Base-by-base conservation (phyloP, 2,329 filamentous ascomycete species). In the Hypocreales sp. region DNA sequence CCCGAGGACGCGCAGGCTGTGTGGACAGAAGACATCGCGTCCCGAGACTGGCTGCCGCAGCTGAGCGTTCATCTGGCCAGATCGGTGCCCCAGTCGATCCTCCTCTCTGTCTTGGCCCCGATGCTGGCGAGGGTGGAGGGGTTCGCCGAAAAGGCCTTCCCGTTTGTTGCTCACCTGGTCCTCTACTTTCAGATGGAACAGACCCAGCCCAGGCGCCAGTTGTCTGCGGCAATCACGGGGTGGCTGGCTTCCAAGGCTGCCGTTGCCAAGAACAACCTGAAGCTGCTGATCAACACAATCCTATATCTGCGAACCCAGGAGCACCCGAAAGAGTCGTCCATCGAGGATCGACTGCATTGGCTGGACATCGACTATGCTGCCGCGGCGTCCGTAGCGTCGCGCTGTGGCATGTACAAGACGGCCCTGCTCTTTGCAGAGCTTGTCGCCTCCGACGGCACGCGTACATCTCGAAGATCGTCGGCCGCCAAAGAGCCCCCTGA, bases 291-390 rank as follows among this genome's bases (percentile, higher is more conserved):
- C 21, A 78, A 82, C 35, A 70, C 76, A 4, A 61, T 98, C 17
- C 56, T 98, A 3, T 98, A 95, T 45, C 64, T 99, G n/a, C 72
- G 84, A 20, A 83, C 78, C 4, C 86, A 92, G 44, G 63, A 68
- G 16, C 55, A 77, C 10, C 79, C 80, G 0, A 67, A 72, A 9
- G 90, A 98, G 48, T 56, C 58, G 0, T 92, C 82, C 0, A 77
- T 80, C 37, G 75, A 75, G 7, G 81, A 93, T 39, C 71, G 90
- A 31, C 61, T 75, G 26, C 63, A 69, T 27, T 98, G 92, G 92
- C 64, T 99, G 12, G 79, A 92, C 15, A 58, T 95, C 15, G 79
- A 95, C 45, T 79, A 78, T 37, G 49, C 72, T 3, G 55, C 67
- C 33, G 77, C 78, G 15, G 73, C 84, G 2, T 55, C 64, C 15